Conservation (phyloP, 2,329 filamentous ascomycete genomes). For the Huntiella omanensis region DNA sequence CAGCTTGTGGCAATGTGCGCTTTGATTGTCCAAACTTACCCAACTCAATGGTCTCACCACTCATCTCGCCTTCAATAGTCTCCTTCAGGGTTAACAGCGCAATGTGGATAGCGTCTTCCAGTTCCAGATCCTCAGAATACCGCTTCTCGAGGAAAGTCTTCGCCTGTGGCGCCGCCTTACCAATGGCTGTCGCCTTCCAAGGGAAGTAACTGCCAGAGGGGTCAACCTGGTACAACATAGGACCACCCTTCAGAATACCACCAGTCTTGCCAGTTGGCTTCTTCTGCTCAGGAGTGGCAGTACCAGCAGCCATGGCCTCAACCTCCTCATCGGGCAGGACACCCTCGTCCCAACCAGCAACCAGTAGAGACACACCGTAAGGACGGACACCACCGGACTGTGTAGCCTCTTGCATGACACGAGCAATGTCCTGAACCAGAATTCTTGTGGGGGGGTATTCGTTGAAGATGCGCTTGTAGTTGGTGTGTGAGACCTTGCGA, state of each 20-base stretch:
- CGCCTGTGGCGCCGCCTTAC: slow-evolving; percentile 92
- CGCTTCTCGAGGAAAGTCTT: slow-evolving; percentile 99
- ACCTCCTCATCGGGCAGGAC: slow-evolving; percentile 68
- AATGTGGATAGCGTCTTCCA: slow-evolving; percentile 97
- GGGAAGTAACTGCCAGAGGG: slow-evolving; percentile 98
- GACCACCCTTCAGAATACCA: slow-evolving; percentile 85
- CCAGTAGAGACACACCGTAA: slow-evolving; percentile 86
- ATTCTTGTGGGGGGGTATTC: slow-evolving; percentile 99
- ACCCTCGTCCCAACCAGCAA: slow-evolving; percentile 96
- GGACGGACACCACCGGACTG: slow-evolving; percentile 94
- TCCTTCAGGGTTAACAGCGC: slow-evolving; percentile 93
- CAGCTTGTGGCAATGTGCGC: neutral
- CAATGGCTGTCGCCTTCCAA: slow-evolving; percentile 98
- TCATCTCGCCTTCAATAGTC: slow-evolving; percentile 99
- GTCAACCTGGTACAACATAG: slow-evolving; percentile 96
- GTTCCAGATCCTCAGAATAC: slow-evolving; percentile 89
- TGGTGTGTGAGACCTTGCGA: slow-evolving; percentile 92
- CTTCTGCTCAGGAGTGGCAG: slow-evolving; percentile 41
- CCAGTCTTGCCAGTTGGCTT: slow-evolving; percentile 73
- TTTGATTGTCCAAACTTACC: slow-evolving; percentile 34
- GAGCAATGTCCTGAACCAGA: slow-evolving; percentile 93
- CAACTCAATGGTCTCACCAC: slow-evolving; percentile 94
- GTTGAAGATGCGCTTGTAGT: slow-evolving; percentile 99
- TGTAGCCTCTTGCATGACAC: slow-evolving; percentile 97
- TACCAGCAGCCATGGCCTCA: slow-evolving; percentile 29